Base-by-base conservation (phyloP, 2,329 filamentous ascomycete species). In the Pseudonectria foliicola region DNA sequence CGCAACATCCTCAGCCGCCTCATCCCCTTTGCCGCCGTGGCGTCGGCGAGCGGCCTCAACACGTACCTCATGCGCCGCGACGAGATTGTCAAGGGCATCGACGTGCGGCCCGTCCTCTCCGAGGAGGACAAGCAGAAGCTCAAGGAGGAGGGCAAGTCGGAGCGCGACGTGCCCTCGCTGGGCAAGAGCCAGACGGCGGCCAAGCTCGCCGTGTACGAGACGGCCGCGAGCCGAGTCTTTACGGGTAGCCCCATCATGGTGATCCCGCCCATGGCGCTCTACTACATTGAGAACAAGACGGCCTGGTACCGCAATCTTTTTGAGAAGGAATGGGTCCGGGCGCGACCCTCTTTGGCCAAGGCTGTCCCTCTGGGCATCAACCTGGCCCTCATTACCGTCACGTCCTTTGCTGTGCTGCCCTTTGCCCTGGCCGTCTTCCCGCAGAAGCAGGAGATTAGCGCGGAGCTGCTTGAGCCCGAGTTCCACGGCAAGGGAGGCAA, bases 211-310 rank as follows among this genome's bases (percentile, higher is more conserved):
- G 92, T 98, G 2, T 83, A 80, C 41, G 90, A 98, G 70, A 98
- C 92, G 31, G 92, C 92, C 3, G 68, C 93, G 29, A 92, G 85
- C 48, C 79, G 92, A 40, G 89, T 96, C 40, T 71, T 96, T 52
- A 98, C 96, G 62, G 85, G 87, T 41, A 93, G 85, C 10, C 92
- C 92, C 10, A 92, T 98, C 66, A 98, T 98, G 92, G 88, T 94
- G 11, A 70, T 98, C 29, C 92, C 92, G 27, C 87, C 92, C 14
- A 68, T 98, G 56, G 66, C 93, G 15, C 73, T 98, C 35, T 84
- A 96, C 34, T 73, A 80, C 48, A 68, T 98, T 50, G 89, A 98
- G 71, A 49, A 52, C 21, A 61, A 57, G 50, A 57, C 61, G 46
- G 51, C 54, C 29, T 64, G 61, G 61, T 64, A 64, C 35, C 52